Evolutionary conservation across 1,139 yeast genomes (phyloP).

Genomic region (Taiozyma sp.): DNA sequence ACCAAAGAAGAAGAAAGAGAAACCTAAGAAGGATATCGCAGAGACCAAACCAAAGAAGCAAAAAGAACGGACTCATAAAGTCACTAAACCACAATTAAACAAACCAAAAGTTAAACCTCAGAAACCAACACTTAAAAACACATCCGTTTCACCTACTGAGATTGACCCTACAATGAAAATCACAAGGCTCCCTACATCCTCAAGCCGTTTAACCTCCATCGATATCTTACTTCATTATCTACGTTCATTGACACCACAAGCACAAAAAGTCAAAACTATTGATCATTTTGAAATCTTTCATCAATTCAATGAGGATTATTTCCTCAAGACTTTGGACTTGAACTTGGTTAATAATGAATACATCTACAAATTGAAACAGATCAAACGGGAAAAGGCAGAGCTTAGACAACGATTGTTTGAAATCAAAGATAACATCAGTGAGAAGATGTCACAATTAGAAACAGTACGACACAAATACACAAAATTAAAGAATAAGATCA

Average conservation of each 20-base stretch:
- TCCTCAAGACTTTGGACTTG: slow-evolving; percentile 27
- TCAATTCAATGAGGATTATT: slow-evolving; percentile 20
- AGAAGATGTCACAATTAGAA: slow-evolving; percentile 33
- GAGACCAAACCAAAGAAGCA: not conserved
- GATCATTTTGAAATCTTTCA: slow-evolving; percentile 5
- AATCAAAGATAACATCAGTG: slow-evolving; percentile 33
- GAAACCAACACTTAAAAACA: not conserved
- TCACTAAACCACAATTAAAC: not conserved
- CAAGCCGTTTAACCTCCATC: slow-evolving; percentile 24
- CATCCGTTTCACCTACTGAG: not conserved
- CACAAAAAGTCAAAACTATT: not conserved
- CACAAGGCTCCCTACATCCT: slow-evolving; percentile 20
- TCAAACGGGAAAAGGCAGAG: slow-evolving; percentile 37
- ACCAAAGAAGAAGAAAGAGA: not conserved
- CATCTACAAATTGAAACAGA: slow-evolving; percentile 31
- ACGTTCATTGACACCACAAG: slow-evolving; percentile 17
- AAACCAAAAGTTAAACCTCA: not conserved
- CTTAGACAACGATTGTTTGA: slow-evolving; percentile 37
- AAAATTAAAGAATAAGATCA: slow-evolving; percentile 20
- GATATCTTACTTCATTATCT: slow-evolving; percentile 31
- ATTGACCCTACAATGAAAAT: slow-evolving; percentile 4
- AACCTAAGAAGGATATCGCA: not conserved
- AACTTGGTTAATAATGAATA: slow-evolving; percentile 37
- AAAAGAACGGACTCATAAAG: not conserved
- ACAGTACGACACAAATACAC: slow-evolving; percentile 31